Evolutionary conservation across 2,329 filamentous ascomycete species (phyloP).

Genomic region (Colletotrichum limetticola): DNA sequence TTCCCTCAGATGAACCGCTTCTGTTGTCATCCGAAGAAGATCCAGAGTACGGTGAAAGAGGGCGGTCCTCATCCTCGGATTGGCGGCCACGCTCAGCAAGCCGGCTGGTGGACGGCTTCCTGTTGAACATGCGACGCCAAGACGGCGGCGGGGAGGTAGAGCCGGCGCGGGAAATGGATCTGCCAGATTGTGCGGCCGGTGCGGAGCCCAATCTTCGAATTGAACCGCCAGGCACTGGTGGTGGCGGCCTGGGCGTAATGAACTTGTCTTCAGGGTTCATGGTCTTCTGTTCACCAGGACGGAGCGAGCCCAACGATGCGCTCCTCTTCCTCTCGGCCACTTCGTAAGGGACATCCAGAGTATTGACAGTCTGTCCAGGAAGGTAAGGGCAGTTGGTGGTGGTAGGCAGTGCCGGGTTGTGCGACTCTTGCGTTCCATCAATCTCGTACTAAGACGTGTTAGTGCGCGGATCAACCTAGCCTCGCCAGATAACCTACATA

Average conservation of each 20-base stretch:
- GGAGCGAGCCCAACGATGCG: constrained; percentile 71
- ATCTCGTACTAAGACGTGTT: constrained; percentile 76
- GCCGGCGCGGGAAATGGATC: constrained; percentile 47
- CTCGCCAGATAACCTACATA: constrained; percentile 71
- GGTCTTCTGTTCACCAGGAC: constrained; percentile 71
- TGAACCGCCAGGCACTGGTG: constrained; percentile 53
- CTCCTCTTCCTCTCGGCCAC: constrained; percentile 69
- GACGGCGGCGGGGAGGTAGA: constrained; percentile 61
- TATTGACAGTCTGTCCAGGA: constrained; percentile 88
- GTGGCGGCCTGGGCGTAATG: constrained; percentile 68
- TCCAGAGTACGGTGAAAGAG: constrained; percentile 35
- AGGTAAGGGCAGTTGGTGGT: constrained; percentile 87
- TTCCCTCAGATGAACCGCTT: constrained; percentile 53
- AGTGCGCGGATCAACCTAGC: constrained; percentile 2
- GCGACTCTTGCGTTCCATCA: constrained; percentile 79
- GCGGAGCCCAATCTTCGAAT: constrained; percentile 46
- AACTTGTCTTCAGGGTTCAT: constrained; percentile 84
- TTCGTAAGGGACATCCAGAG: constrained; percentile 83
- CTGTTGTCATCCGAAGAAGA: constrained; percentile 43
- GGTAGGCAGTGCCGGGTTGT: constrained; percentile 77
- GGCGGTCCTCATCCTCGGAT: constrained; percentile 41
- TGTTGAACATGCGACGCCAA: constrained; percentile 63
- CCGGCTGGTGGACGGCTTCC: constrained; percentile 47
- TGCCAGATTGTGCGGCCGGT: constrained; percentile 43
- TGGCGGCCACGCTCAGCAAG: constrained; percentile 48